These are phyloP conservation scores for Agastache rugosa DNA, from an alignment of 257 asterid species.

Conservation along the genomic window DNA sequence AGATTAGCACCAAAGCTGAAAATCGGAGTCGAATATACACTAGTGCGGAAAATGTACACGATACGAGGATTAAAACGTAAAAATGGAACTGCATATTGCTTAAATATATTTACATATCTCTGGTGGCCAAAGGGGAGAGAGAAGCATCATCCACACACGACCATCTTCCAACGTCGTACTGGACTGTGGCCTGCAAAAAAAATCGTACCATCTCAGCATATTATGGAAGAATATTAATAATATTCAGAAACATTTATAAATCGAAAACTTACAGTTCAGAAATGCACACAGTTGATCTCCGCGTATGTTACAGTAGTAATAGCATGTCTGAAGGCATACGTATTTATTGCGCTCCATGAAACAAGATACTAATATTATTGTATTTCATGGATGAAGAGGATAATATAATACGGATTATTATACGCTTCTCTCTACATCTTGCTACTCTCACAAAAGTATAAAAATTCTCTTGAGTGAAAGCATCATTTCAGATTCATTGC, in stretches of 20 bases:
- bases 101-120: slow-evolving; percentile 36
- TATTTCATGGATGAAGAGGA: slow-evolving; percentile 43
- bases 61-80: slow-evolving; percentile 15
- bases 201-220: slow-evolving; percentile 5
- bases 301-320: slow-evolving; percentile 31
- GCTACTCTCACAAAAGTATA: slow-evolving; percentile 23
- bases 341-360: slow-evolving; percentile 44
- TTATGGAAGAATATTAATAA: background rate
- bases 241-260: background rate
- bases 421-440: slow-evolving; percentile 37
- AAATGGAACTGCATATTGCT: slow-evolving; percentile 30
- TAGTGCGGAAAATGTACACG: slow-evolving; percentile 29
- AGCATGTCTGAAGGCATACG: slow-evolving; percentile 37
- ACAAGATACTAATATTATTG: slow-evolving; percentile 36
- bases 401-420: slow-evolving; percentile 35
- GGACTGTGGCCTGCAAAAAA: slow-evolving; percentile 43
- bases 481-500: slow-evolving; percentile 88
- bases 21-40: slow-evolving; percentile 22
- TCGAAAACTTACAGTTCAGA: slow-evolving; percentile 41
- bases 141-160: slow-evolving; percentile 41
- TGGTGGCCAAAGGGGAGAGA: slow-evolving; percentile 34
- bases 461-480: slow-evolving; percentile 19
- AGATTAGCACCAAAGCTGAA: slow-evolving; percentile 39
- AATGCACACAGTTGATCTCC: slow-evolving; percentile 33
- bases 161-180: slow-evolving; percentile 25